Base-by-base conservation (phyloP, 768 basidiomycete genomes). In the Xerocomus brunneocitrinus region DNA sequence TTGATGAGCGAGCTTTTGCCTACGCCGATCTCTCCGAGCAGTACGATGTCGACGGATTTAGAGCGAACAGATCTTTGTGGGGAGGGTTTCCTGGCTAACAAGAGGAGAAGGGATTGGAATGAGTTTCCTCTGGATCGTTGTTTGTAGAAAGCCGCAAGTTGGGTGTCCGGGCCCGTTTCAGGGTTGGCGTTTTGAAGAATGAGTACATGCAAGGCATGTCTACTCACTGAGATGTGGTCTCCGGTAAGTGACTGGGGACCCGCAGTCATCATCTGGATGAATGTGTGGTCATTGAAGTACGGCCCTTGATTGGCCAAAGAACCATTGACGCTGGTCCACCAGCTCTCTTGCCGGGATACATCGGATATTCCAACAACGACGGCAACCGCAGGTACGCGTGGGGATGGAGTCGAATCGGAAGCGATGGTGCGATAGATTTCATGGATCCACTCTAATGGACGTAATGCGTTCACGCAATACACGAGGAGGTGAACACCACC, bases 1-100 rank as follows among this genome's bases (percentile, higher is more conserved):
- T 78, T 78, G 54, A 78, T 52, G 32, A 78, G 61, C 0, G 74
- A 74, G 54, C 76, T 77, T 59, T 78, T 78, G 9, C 73, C 67
- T 8, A 66, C 67, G 9, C 67, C 69, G 13, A 47, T 56, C 45
- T 65, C 67, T 5, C 67, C 73, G 8, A 78, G 69, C 25, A 64
- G 63, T n/a, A 68, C 74, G n/a, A 58, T 69, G 14, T 75, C 72
- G 45, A 58, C 52, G 34, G 43, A 40, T 28, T 48, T 56, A 13
- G 56, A 49, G 22, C 47, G 25, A 43, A 34, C 9, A 5, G 41
- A 34, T 31, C 8, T 8, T 8, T n/a, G 47, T 41, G 57, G 46
- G 22, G 57, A 39, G 9, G 53, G 5, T 12, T 53, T 61, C 44
- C 53, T 22, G 24, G 47, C 34, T 34, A 38, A 32, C 45, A 46